Evolutionary conservation across 495 filamentous ascomycete species (phyloP), one percentile per base, ranked within the genome.

Genomic region (Cryomyces minteri): DNA sequence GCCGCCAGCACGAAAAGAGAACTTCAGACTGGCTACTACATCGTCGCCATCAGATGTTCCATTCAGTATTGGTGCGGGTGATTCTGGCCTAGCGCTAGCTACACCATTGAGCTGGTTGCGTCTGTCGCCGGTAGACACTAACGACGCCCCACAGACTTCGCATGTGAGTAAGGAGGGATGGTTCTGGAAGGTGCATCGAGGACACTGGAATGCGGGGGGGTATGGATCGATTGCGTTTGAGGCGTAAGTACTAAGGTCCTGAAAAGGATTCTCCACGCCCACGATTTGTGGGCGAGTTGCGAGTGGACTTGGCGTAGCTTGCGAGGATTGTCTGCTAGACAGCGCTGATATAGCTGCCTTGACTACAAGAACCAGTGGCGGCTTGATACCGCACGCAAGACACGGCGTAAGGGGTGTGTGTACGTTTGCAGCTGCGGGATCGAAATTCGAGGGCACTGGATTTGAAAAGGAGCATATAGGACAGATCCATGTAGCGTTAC

Each of bases 391-490:
- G 58, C 90, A 99, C 1, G 86, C 79, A 32, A 94, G 64, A 62
- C 90, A 99, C 47, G 92, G 82, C 7, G 85, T 79, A 29, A 96
- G 61, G 34, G 83, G 74, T 2, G 78, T 86, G 43, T 82, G 70
- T 7, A 74, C 71, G 43, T 72, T 88, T 7, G 82, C 82, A 4
- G 80, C 79, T 2, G 77, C 67, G 0, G 83, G 77, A 47, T 94
- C 87, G 55, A 96, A 96, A 57, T 93, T 94, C 11, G 82, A 82
- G 0, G 90, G 87, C 2, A 96, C 74, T 0, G 84, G 81, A 55
- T 99, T 99, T n/a, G 90, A 92, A 57, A 94, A 88, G 39, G 83
- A 86, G 64, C 90, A 98, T 57, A 98, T 96, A 3, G 84, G 81
- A 65, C 92, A 98, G 40, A 98, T 78, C 90, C 90, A 98, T n/a